Base-by-base conservation (phyloP, 345 rosid genomes). In the Sisymbrium irio region DNA sequence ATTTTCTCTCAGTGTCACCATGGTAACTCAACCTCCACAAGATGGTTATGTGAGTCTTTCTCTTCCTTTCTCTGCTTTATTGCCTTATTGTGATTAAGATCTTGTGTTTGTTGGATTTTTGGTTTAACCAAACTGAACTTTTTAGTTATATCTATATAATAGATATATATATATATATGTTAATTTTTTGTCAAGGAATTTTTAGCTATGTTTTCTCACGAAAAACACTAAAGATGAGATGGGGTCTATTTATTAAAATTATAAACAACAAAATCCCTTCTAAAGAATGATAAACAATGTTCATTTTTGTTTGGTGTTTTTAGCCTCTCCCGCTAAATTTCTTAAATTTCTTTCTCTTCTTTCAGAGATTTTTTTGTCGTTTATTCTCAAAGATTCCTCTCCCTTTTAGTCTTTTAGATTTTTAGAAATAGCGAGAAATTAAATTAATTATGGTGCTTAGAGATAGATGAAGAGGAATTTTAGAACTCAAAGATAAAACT, bases 1-100 rank as follows among this genome's bases (percentile, higher is more conserved):
- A 70, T 20, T 15, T 53, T 42, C 33, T 65, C 70, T 53, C 35
- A 9, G 47, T 54, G 56, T 19, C 67, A 62, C 59, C 45, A 80
- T 78, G 86, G 77, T 65, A 67, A 37, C 71, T 59, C 62, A 80
- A 78, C 62, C 75, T 30, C 64, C 69, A 33, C 61, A 62, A n/a
- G 50, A 71, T 18, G 45, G 42, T 58, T 5, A 73, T 51, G 83
- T 83, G 49, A 74, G 86, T 72, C 49, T 65, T 46, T 68, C 14
- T 39, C 20, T 27, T 30, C 5, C 5, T 73, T 17, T 56, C 39
- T 33, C 54, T 19, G 25, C 19, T 10, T 63, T 20, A n/a, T 33
- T 32, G 18, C 7, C 15, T 56, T 27, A 27, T 40, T 46, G 51
- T 65, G 77, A 27, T 46, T 65, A 33, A 28, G 61, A 60, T 74